phyloP scores from a whole-genome alignment of 768 basidiomycete genomes.

The Calocybe cyanea region DNA sequence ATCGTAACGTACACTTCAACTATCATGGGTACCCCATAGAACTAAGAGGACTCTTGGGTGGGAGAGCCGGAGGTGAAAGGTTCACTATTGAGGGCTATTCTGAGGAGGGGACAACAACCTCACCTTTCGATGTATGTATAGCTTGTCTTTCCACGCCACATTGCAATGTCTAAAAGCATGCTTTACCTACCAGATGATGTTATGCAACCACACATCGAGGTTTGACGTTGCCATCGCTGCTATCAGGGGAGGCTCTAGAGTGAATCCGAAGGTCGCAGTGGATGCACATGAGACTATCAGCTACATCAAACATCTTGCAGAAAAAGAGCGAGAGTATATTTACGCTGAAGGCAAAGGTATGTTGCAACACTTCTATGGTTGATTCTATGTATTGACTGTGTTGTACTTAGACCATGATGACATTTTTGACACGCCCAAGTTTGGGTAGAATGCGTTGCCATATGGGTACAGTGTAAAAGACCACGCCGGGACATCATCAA shows the following conservation, averaged over 20 bases:
- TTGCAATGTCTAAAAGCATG: neutral
- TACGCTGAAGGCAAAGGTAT: slow-evolving; percentile 55
- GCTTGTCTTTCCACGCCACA: slow-evolving; percentile 5
- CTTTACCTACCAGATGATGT: slow-evolving; percentile 56
- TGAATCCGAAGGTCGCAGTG: slow-evolving; percentile 52
- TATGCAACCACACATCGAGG: slow-evolving; percentile 64
- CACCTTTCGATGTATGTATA: slow-evolving; percentile 65
- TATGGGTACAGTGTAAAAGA: neutral
- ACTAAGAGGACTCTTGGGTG: slow-evolving; percentile 62
- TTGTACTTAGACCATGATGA: slow-evolving; percentile 35
- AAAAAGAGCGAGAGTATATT: slow-evolving; percentile 62
- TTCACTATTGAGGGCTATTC: slow-evolving; percentile 60
- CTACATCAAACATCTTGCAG: slow-evolving; percentile 53
- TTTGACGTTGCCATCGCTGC: slow-evolving; percentile 63
- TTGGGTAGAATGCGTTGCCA: slow-evolving; percentile 20
- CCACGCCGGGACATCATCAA: too few relatives aligned
- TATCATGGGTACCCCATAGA: slow-evolving; percentile 82
- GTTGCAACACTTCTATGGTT: neutral
- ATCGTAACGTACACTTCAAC: slow-evolving; percentile 72
- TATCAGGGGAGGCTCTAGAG: slow-evolving; percentile 47
- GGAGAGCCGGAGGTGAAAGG: slow-evolving; percentile 44
- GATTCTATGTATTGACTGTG: neutral
- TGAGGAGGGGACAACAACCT: slow-evolving; percentile 79
- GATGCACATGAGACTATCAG: slow-evolving; percentile 56
- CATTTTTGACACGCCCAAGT: slow-evolving; percentile 45